Conservation (phyloP, 768 basidiomycete species). For the Calvatia gigantea region DNA sequence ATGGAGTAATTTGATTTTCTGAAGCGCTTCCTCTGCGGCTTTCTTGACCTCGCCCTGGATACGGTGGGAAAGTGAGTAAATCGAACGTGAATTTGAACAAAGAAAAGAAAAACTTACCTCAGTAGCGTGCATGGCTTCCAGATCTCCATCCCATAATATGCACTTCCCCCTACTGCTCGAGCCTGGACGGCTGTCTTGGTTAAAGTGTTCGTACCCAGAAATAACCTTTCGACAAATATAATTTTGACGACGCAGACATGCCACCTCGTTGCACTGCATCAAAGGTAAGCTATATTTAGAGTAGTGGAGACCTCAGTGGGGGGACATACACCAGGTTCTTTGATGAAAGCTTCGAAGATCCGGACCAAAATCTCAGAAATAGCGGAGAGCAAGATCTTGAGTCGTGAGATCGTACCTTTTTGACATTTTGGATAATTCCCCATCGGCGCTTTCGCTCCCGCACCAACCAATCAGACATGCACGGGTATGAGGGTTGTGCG, state of each 20-base stretch:
- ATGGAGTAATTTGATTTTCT: slow-evolving; percentile 53
- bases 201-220: slow-evolving; percentile 74
- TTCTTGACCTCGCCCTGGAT: slow-evolving; percentile 49
- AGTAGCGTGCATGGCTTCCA: slow-evolving; percentile 60
- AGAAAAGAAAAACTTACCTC: slow-evolving; percentile 42
- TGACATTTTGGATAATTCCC: slow-evolving; percentile 84
- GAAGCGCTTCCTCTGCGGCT: slow-evolving; percentile 64
- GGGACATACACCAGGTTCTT: slow-evolving; percentile 67
- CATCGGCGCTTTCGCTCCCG: slow-evolving; percentile 72
- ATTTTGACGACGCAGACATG: slow-evolving; percentile 67
- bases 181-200: slow-evolving; percentile 28
- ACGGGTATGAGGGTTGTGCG: slow-evolving; percentile 57
- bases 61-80: too few species aligned
- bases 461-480: slow-evolving; percentile 8
- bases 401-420: slow-evolving; percentile 48
- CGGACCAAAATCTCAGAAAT: background rate
- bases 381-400: background rate
- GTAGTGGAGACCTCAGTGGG: background rate
- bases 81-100: background rate
- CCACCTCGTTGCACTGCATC: slow-evolving; percentile 88
- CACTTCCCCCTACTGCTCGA: slow-evolving; percentile 44
- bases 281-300: background rate
- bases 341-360: slow-evolving; percentile 72
- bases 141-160: slow-evolving; percentile 56
- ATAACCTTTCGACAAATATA: slow-evolving; percentile 80